Evolutionary conservation across 139 green algal genomes (phyloP).

Genomic region (Ulvella scutata): DNA sequence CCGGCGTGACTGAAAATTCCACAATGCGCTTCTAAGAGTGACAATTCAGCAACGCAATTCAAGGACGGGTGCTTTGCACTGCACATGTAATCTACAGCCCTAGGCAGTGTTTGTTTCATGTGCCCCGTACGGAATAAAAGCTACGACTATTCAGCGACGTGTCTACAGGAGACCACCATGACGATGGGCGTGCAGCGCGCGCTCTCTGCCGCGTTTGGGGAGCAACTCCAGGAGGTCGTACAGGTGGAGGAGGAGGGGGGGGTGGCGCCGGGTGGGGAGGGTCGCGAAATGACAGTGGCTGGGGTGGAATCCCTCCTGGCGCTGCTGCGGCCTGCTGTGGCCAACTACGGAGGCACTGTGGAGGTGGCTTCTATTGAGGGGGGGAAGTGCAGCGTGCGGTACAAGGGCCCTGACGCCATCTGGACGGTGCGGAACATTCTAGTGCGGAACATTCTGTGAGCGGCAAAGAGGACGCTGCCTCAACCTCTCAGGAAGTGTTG

Average conservation of each 20-base stretch:
- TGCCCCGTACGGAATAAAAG: no score
- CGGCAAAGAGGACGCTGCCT: no score
- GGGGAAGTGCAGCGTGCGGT: background rate
- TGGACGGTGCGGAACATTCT: no score
- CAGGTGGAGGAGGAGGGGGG: slow-evolving; percentile 18
- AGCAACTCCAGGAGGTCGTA: background rate
- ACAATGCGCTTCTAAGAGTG: no score
- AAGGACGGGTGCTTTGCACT: no score
- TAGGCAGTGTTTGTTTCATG: no score
- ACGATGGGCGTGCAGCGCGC: slow-evolving; percentile 31
- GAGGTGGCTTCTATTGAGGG: background rate
- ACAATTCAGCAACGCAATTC: no score
- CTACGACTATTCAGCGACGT: no score
- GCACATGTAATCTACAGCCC: no score
- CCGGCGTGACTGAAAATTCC: no score
- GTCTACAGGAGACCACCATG: slow-evolving; percentile 33
- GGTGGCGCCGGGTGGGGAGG: slow-evolving; percentile 4
- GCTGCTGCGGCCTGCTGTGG: background rate
- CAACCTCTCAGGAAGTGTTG: no score
- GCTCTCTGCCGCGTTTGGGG: slow-evolving; percentile 2
- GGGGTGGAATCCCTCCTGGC: background rate
- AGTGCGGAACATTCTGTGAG: no score
- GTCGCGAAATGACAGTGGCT: background rate
- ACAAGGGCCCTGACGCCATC: background rate
- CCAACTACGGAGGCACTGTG: background rate